Evolutionary conservation across 768 basidiomycete species (phyloP).

Genomic region (Hypholoma fasciculare): DNA sequence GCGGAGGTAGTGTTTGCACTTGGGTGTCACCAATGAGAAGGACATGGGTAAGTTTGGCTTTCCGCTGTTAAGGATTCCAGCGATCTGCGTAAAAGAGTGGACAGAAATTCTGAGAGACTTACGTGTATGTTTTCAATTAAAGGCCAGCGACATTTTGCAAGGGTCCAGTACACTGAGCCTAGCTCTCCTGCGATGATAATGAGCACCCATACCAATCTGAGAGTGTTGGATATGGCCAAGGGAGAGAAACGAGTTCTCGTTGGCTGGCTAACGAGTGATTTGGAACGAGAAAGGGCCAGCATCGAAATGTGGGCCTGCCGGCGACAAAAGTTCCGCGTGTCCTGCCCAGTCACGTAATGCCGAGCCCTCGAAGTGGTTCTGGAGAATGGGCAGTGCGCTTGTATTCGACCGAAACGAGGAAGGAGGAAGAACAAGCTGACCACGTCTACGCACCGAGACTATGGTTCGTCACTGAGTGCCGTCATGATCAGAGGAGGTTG

Average conservation of each 20-base stretch:
- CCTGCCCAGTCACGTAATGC: no score
- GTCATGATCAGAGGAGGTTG: no score
- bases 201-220: slow-evolving; percentile 54
- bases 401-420: no score
- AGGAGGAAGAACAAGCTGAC: no score
- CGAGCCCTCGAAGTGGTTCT: no score
- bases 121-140: slow-evolving; percentile 29
- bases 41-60: slow-evolving; percentile 46
- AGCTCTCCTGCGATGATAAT: slow-evolving; percentile 67
- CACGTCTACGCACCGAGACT: no score
- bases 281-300: background rate
- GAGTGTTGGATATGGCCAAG: slow-evolving; percentile 29
- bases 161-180: slow-evolving; percentile 56
- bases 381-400: no score
- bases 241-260: background rate
- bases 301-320: background rate
- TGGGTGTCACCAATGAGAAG: slow-evolving; percentile 73
- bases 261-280: background rate
- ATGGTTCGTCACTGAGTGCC: no score
- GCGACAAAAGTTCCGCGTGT: no score
- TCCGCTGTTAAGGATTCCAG: slow-evolving; percentile 1
- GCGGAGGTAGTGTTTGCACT: slow-evolving; percentile 42
- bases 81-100: background rate
- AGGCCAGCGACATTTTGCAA: slow-evolving; percentile 66
- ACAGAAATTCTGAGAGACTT: slow-evolving; percentile 4